Percentiles rank a stretch among this genome's conserved stretches.
These are phyloP conservation scores for Lathyrus sativus DNA, from an alignment of 306 rosid species.

Conservation along the genomic window DNA sequence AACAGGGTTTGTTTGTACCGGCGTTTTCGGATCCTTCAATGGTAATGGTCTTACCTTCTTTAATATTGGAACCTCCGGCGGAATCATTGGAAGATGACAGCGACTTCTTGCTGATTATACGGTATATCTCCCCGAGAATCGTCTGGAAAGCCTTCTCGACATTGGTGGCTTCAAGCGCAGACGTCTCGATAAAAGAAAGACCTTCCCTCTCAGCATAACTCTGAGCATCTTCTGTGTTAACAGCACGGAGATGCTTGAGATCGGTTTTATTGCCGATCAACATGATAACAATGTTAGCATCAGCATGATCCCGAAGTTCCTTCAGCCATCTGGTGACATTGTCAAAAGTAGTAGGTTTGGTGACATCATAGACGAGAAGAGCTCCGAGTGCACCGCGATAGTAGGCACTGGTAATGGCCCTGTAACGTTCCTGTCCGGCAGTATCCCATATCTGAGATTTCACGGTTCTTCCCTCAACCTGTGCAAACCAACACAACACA, in stretches of 20 bases:
- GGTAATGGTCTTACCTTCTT: conserved; percentile 70
- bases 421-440: conserved; percentile 94
- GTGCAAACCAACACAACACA: conserved; percentile 28
- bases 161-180: conserved; percentile 85
- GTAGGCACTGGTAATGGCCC: conserved; percentile 94
- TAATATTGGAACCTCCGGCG: conserved; percentile 50
- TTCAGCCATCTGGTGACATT: conserved; percentile 89
- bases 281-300: conserved; percentile 87
- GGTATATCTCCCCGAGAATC: conserved; percentile 73
- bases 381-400: conserved; percentile 96
- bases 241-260: conserved; percentile 86
- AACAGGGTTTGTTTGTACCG: conserved; percentile 69
- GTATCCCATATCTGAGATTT: conserved; percentile 99
- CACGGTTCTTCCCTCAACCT: conserved; percentile 94
- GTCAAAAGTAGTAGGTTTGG: conserved; percentile 86
- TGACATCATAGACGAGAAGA: conserved; percentile 78
- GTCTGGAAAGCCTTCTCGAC: conserved; percentile 95
- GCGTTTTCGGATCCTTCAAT: conserved; percentile 52
- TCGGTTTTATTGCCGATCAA: conserved; percentile 91
- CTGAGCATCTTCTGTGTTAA: conserved; percentile 88
- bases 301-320: conserved; percentile 96
- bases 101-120: conserved; percentile 83
- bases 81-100: conserved; percentile 61
- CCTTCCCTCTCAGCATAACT: conserved; percentile 83
- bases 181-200: conserved; percentile 88